phyloP scores from a whole-genome alignment of 148 eudicot genomes.

The Rhododendron ferrugineum region DNA sequence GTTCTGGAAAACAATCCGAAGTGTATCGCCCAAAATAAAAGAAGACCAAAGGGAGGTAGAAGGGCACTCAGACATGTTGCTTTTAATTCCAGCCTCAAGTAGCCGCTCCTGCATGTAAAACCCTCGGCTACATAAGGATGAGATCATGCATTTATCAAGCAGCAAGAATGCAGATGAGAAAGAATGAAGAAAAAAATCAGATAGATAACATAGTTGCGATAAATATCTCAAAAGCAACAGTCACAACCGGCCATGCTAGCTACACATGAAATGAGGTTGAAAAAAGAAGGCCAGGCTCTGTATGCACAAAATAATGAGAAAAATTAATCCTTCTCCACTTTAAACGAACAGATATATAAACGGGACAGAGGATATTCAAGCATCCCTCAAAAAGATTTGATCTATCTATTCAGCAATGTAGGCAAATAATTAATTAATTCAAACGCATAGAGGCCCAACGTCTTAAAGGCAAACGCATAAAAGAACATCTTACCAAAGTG shows the following conservation, averaged over 20 bases:
- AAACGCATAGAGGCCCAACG: neutral
- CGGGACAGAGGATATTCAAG: neutral
- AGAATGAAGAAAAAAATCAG: neutral
- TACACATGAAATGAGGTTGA: neutral
- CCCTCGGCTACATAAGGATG: neutral
- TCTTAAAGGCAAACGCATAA: neutral
- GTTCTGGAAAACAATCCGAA: constrained; percentile 91
- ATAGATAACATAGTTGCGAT: neutral
- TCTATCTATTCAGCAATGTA: neutral
- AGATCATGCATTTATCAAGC: neutral
- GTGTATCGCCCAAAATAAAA: constrained; percentile 80
- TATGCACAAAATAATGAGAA: neutral
- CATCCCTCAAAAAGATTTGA: neutral
- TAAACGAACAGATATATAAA: neutral
- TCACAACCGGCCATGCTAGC: neutral
- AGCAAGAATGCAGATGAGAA: neutral
- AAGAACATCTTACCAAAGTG: constrained; percentile 44
- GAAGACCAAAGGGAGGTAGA: constrained; percentile 70
- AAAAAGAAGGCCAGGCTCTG: neutral
- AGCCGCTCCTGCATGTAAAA: constrained; percentile 59
- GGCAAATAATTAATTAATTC: neutral
- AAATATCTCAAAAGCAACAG: neutral
- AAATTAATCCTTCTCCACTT: neutral
- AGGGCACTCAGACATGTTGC: constrained; percentile 49
- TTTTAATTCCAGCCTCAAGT: constrained; percentile 83